Evolutionary conservation across 2,329 filamentous ascomycete genomes (phyloP).

Genomic region (Chrysoporthe puriensis): DNA sequence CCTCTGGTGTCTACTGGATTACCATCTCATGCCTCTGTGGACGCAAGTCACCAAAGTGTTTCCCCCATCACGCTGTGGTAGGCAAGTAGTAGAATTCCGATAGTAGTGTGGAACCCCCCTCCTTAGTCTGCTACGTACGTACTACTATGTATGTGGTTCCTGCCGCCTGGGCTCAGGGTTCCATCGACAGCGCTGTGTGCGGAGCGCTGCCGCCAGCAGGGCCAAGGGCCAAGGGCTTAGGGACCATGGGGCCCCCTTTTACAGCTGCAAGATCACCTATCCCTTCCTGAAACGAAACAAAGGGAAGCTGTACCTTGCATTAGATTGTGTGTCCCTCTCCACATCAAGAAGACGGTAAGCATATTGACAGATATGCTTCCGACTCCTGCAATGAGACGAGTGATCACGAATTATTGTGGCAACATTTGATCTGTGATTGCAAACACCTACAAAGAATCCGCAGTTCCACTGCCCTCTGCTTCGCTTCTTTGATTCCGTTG

Average conservation of each 20-base stretch:
- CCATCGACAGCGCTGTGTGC: conserved; percentile 1
- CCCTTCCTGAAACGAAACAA: conserved; percentile 20
- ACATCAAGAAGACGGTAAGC: not conserved
- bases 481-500: not conserved
- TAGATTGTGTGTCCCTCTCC: conserved; percentile 20
- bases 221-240: not conserved
- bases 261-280: conserved; percentile 24
- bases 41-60: not conserved
- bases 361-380: not conserved
- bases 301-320: conserved; percentile 25
- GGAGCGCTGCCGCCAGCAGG: conserved; percentile 11
- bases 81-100: not conserved
- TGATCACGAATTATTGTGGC: not conserved
- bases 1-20: not conserved
- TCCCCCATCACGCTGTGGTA: not conserved
- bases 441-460: not conserved
- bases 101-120: not conserved
- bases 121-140: not conserved
- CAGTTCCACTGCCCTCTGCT: not conserved
- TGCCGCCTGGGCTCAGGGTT: not conserved
- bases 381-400: not conserved
- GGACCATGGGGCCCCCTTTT: conserved; percentile 8
- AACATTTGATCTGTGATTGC: not conserved
- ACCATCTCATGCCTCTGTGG: not conserved
- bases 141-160: not conserved